Base-by-base conservation (phyloP, 2,329 filamentous ascomycete species). In the Penicillium griseofulvum region DNA sequence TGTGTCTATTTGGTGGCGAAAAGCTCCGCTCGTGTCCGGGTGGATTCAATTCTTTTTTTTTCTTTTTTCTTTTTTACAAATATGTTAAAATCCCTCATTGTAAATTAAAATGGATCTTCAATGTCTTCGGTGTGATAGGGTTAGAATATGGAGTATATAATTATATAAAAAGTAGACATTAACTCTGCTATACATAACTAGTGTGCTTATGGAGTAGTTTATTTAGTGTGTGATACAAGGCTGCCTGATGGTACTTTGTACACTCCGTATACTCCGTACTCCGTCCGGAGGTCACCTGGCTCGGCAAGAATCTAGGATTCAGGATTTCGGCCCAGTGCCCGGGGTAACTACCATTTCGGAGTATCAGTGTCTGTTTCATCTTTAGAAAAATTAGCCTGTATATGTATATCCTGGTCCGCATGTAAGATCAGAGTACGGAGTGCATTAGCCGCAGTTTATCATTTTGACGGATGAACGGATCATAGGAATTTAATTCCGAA, bases 71-170 rank as follows among this genome's bases (percentile, higher is more conserved):
- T 12, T 11, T n/a, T 41, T 24, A 29, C 8, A 11, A 39, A 39
- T 41, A 29, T 41, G 14, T 31, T 48, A 34, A 53, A 53, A 54
- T 54, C 44, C 51, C 51, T 54, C 51, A 52, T 16, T 11, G 1
- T 26, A 19, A 37, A 22, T 22, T 39, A 37, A 52, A 42, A 17
- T 31, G 19, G 28, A 41, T 39, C 24, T 41, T 48, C 49, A 37
- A 49, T 45, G 10, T 34, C 12, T 5, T 39, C 36, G n/a, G 34
- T 12, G 3, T 49, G 34, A 29, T 49, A 29, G 46, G 24, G 12
- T 29, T 24, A n/a, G 9, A 16, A 19, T 37, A 5, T 29, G 34
- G 17, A 12, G 12, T 29, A 38, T 17, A 28, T 22, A 22, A 22
- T 22, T 22, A 16, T 29, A 38, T 34, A n/a, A 5, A 5, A n/a